Evolutionary conservation across 495 filamentous ascomycete genomes (phyloP).

Genomic region (Corynascus novoguineensis): DNA sequence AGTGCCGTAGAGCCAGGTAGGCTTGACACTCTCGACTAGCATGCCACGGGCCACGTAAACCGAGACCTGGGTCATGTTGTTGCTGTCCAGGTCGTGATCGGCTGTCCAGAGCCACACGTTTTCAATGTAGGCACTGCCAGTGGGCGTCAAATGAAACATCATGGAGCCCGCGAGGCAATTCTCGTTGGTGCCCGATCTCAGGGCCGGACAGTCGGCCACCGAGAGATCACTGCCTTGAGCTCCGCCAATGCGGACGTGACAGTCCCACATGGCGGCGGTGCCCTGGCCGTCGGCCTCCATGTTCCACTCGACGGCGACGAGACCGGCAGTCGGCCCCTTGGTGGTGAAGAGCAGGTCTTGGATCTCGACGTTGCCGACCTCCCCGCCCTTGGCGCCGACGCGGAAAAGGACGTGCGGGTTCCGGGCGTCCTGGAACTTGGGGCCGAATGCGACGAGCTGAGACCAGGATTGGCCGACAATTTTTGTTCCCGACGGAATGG

Average conservation of each 20-base stretch:
- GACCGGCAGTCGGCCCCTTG: conserved; percentile 67
- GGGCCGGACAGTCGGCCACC: conserved; percentile 49
- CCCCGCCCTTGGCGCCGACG: conserved; percentile 68
- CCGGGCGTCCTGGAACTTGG: conserved; percentile 44
- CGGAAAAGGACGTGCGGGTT: conserved; percentile 57
- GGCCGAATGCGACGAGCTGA: conserved; percentile 35
- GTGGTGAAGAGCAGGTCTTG: conserved; percentile 72
- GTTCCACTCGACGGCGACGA: conserved; percentile 86
- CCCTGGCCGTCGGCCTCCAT: conserved; percentile 29
- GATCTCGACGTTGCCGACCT: conserved; percentile 71
- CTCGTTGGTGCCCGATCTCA: conserved; percentile 21
- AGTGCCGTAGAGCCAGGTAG: too few relatives aligned
- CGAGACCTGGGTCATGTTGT: conserved; percentile 58
- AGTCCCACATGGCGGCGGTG: conserved; percentile 14
- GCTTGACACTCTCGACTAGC: too few relatives aligned
- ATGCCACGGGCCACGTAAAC: neutral
- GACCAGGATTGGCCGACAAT: conserved; percentile 48
- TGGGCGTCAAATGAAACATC: conserved; percentile 65
- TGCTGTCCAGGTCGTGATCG: conserved; percentile 57
- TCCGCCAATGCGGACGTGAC: conserved; percentile 17
- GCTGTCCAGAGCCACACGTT: conserved; percentile 92
- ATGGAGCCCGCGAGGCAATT: conserved; percentile 54
- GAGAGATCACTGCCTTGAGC: conserved; percentile 59
- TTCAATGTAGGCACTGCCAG: conserved; percentile 70
- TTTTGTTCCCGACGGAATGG: conserved; percentile 45